Base-by-base conservation (phyloP, 2,329 filamentous ascomycete species). In the Teratosphaeria nubilosa region DNA sequence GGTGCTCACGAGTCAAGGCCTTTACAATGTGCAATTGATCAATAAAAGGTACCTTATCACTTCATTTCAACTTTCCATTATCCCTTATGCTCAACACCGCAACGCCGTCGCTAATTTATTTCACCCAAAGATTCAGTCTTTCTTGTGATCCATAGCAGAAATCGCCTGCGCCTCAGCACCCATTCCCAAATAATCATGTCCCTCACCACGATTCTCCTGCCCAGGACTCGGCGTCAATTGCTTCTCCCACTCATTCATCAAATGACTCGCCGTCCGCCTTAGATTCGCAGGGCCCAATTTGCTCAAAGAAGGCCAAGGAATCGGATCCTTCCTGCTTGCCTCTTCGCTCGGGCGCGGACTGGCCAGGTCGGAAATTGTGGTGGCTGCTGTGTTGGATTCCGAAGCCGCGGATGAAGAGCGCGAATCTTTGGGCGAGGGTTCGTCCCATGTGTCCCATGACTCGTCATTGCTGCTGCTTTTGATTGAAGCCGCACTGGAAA, bases 231-330 rank as follows among this genome's bases (percentile, higher is more conserved):
- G 67, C n/a, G 65, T 84, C 14, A 91, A 76, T 64, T 83, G 88
- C 72, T 85, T 89, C 76, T 97, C 92, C 89, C 90, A 95, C 70
- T 96, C 91, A 63, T 86, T 87, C 84, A 96, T 90, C 58, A 96
- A 79, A 62, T 87, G 88, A 37, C 86, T 88, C n/a, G 91, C 89
- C 0, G 89, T 92, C 41, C 85, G 82, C 70, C 90, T 89, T 65
- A 96, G 76, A 66, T 90, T 91, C 64, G 84, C 85, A 0, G 91
- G 88, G 9, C 84, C 82, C 50, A 91, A 75, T 63, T 86, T 85
- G 69, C 85, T 86, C 58, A 95, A 80, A 53, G 86, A 82, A 54
- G 86, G 85, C 75, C 89, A 90, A 30, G 87, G 75, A 7, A 79
- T 72, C 2, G 76, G 73, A 58, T 74, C 72, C 56, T 70, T 66